Percentiles rank a stretch among this genome's conserved stretches.
Evolutionary conservation across 306 rosid genomes (phyloP).

Genomic region (Vigna unguiculata): DNA sequence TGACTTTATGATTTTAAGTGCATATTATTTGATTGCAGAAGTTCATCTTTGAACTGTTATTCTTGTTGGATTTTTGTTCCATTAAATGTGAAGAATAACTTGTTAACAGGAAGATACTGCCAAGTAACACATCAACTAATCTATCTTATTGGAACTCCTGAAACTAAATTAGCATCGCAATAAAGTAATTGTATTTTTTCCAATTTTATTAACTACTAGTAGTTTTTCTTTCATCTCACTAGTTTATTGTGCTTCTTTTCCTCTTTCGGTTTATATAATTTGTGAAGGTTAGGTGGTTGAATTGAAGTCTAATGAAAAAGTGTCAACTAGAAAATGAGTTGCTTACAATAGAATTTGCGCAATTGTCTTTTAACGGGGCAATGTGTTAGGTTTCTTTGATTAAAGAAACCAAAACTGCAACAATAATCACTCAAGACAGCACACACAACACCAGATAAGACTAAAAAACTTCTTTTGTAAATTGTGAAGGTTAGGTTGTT

Average conservation of each 20-base stretch:
- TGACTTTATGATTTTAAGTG: background rate
- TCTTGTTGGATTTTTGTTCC: too few relatives aligned
- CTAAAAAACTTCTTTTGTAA: too few relatives aligned
- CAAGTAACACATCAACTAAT: too few relatives aligned
- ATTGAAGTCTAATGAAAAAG: slow-evolving; percentile 75
- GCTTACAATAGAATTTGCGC: too few relatives aligned
- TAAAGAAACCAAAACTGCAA: too few relatives aligned
- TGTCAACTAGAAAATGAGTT: too few relatives aligned
- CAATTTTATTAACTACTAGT: too few relatives aligned
- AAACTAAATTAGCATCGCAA: slow-evolving; percentile 23
- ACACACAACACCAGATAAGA: too few relatives aligned
- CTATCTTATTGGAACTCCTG: too few relatives aligned
- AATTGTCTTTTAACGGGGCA: background rate
- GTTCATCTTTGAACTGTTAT: slow-evolving; percentile 7
- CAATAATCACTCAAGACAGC: too few relatives aligned
- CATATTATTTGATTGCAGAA: background rate
- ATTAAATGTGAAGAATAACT: slow-evolving; percentile 4
- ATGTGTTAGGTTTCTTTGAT: too few relatives aligned
- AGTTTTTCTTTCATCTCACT: background rate
- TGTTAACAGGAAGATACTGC: slow-evolving; percentile 80
- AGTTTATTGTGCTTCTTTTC: slow-evolving; percentile 16
- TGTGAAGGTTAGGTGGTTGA: slow-evolving; percentile 82
- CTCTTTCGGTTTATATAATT: background rate
- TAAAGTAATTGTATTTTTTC: slow-evolving; percentile 20
- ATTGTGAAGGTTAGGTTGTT: too few relatives aligned